phyloP scores from a whole-genome alignment of 441 rosid species.

The Euphorbia corollata region DNA sequence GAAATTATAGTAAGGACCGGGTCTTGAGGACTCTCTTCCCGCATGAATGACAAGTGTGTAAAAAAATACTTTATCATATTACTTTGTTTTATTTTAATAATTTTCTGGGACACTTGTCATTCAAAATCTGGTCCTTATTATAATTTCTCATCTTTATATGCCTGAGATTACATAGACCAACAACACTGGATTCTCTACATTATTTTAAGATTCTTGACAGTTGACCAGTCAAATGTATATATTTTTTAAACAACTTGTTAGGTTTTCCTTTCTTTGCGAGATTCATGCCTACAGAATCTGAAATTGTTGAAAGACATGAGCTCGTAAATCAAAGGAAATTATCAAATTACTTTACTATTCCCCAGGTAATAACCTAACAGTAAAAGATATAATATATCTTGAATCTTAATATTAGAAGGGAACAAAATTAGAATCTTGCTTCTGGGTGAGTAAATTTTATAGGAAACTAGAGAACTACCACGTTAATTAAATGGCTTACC shows the following conservation, averaged over 20 bases:
- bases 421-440: neutral
- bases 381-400: neutral
- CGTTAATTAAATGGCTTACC: neutral
- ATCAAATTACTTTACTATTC: neutral
- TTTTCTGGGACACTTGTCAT: too few relatives aligned
- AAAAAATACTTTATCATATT: too few relatives aligned
- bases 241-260: neutral
- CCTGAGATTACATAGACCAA: neutral
- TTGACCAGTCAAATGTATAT: conserved; percentile 17
- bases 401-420: neutral
- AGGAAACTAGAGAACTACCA: neutral
- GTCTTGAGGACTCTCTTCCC: too few relatives aligned
- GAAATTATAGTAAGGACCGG: too few relatives aligned
- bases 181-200: neutral
- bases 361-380: conserved; percentile 1
- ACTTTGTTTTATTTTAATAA: too few relatives aligned
- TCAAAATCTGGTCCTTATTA: too few relatives aligned
- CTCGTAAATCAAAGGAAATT: neutral
- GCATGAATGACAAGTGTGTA: too few relatives aligned
- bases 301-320: neutral
- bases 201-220: conserved; percentile 11
- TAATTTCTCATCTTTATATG: too few relatives aligned
- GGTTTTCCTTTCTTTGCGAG: neutral
- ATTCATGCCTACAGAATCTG: conserved; percentile 7
- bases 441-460: neutral